Base-by-base conservation (phyloP, 129 eudicot genomes). In the Chrysanthemum lavandulifolium region DNA sequence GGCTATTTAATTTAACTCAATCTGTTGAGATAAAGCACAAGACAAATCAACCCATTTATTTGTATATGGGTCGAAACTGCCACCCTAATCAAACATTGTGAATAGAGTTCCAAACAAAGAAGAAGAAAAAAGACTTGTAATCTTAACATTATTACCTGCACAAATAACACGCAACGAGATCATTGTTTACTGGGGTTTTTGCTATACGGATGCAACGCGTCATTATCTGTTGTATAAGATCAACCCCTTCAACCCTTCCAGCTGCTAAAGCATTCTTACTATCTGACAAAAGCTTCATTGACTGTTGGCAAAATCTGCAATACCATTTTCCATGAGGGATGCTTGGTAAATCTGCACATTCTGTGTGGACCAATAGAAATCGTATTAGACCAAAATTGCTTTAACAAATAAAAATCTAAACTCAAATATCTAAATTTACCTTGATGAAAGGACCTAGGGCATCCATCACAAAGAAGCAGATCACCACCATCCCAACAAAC, bases 381-480 rank as follows among this genome's bases (percentile, higher is more conserved):
- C 29, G 74, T 27, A 31, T 68, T 50, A 77, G 50, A 63, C 52
- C 53, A 68, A 9, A 14, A 49, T 15, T 67, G 18, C 15, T 48
- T 15, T 12, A 61, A 59, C 13, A 3, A 1, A 29, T 23, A 4
- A 13, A 31, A 68, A 60, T 49, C 13, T 9, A 31, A 13, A 31
- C 62, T 13, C 57, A 58, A 62, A 9, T 66, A 49, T 29, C 21
- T 16, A 68, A 69, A 74, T 31, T 53, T 64, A 90, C 97, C 97
- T 86, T 68, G 78, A 69, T 94, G 99, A 71, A 88, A 94, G 72
- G 97, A 88, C 83, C 99, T 94, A 40, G 99, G 99, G 76, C 99
- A 94, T 74, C 93, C 97, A 85, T 90, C 96, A 88, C 99, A 94
- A 58, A 94, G 96, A 81, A 94, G 70, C 25, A 94, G 96, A 68